phyloP scores from a whole-genome alignment of 164 flowering plant species.

The Houttuynia cordata region DNA sequence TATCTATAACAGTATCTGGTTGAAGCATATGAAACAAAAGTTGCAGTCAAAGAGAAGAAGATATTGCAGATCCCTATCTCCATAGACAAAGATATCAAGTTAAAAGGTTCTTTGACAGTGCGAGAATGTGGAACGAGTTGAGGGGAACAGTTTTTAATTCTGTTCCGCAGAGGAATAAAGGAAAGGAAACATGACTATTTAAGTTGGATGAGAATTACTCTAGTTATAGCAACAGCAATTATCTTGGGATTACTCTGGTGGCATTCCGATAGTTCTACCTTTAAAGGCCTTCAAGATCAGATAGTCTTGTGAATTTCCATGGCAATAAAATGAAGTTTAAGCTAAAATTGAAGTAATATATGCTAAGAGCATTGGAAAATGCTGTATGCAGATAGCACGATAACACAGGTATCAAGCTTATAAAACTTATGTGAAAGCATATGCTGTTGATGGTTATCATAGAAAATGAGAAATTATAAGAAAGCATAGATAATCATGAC shows the following conservation, averaged over 20 bases:
- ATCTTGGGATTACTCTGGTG: constrained; percentile 88
- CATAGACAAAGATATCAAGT: constrained; percentile 55
- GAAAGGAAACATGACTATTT: constrained; percentile 74
- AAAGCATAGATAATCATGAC: too few relatives aligned
- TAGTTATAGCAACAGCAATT: constrained; percentile 59
- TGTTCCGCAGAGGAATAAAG: constrained; percentile 67
- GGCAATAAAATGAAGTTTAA: background rate
- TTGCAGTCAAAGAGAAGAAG: constrained; percentile 69
- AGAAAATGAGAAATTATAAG: too few relatives aligned
- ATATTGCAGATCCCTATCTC: constrained; percentile 45
- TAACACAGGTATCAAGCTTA: too few relatives aligned
- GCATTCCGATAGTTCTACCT: constrained; percentile 55
- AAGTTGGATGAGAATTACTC: constrained; percentile 67
- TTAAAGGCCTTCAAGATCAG: constrained; percentile 73
- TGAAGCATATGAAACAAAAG: constrained; percentile 82
- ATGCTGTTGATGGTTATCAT: too few relatives aligned
- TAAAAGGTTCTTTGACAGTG: constrained; percentile 33
- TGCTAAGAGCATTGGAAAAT: background rate
- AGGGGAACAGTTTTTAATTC: constrained; percentile 58
- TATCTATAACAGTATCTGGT: constrained; percentile 59
- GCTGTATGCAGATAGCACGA: too few relatives aligned
- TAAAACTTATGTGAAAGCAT: too few relatives aligned
- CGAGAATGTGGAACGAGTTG: constrained; percentile 95
- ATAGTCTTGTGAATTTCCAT: constrained; percentile 16
- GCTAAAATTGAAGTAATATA: too few relatives aligned